Evolutionary conservation across 495 filamentous ascomycete genomes (phyloP).

Genomic region (Clavariopsis aquatica): DNA sequence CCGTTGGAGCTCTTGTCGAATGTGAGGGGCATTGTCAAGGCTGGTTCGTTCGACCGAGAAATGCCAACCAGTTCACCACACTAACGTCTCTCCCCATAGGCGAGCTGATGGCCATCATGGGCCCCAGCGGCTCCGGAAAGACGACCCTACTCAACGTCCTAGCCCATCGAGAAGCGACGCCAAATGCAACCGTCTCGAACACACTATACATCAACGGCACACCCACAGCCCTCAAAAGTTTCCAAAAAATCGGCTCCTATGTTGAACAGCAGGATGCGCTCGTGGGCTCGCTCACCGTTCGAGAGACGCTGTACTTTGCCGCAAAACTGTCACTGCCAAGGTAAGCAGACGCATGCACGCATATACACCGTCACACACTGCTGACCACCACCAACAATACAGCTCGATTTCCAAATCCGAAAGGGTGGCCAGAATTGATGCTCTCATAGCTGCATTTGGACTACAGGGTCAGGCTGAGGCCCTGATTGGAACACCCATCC

Average conservation of each 20-base stretch:
- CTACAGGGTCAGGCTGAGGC: conserved; percentile 64
- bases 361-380: background rate
- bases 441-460: conserved; percentile 62
- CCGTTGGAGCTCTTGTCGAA: conserved; percentile 57
- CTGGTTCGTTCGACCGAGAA: conserved; percentile 32
- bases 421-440: conserved; percentile 55
- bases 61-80: background rate
- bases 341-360: conserved; percentile 40
- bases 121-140: conserved; percentile 73
- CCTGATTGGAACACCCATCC: conserved; percentile 74
- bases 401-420: conserved; percentile 51
- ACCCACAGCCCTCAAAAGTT: conserved; percentile 44
- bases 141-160: conserved; percentile 76
- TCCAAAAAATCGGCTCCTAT: conserved; percentile 62
- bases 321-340: conserved; percentile 58
- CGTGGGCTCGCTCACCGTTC: conserved; percentile 73
- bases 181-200: conserved; percentile 52
- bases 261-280: conserved; percentile 87
- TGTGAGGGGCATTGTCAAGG: conserved; percentile 55
- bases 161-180: conserved; percentile 57
- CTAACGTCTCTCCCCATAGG: conserved; percentile 48
- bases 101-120: conserved; percentile 74
- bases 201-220: conserved; percentile 61
- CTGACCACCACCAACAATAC: conserved; percentile 35
- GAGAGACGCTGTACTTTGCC: conserved; percentile 74